A percentile compares a stretch with the other conserved stretches of the same genome.
Conservation (phyloP, 805 yeast species). For the Candida sanyiensis region DNA sequence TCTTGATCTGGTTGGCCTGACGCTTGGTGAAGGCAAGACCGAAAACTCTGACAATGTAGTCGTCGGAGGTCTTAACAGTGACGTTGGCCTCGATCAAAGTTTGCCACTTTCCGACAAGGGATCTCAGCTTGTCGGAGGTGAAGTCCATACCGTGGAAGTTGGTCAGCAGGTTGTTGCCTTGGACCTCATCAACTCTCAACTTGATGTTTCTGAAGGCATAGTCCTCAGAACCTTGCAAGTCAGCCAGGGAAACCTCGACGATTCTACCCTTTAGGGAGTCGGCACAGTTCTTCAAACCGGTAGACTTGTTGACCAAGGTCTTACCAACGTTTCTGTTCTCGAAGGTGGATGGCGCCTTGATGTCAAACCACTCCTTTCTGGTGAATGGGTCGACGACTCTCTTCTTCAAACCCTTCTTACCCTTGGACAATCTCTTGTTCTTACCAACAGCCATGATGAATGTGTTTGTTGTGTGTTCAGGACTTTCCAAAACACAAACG, state of each 20-base stretch:
- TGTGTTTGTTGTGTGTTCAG: too few relatives aligned
- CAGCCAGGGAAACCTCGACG: conserved; percentile 92
- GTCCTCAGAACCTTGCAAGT: conserved; percentile 98
- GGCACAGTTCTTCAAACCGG: conserved; percentile 97
- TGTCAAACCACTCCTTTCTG: conserved; percentile 98
- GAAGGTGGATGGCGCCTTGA: conserved; percentile 97
- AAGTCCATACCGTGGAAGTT: conserved; percentile 99
- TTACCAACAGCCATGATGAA: conserved; percentile 77
- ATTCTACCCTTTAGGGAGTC: conserved; percentile 98
- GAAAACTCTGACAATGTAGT: conserved; percentile 92
- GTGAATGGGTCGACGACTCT: conserved; percentile 98
- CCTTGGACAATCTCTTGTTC: conserved; percentile 78
- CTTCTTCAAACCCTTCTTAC: conserved; percentile 97
- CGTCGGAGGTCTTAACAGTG: conserved; percentile 96
- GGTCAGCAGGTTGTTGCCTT: conserved; percentile 97
- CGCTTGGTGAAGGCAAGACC: conserved; percentile 99
- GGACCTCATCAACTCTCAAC: conserved; percentile 98
- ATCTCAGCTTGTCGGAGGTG: conserved; percentile 96
- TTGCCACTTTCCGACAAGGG: conserved; percentile 99
- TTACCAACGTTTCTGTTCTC: conserved; percentile 98
- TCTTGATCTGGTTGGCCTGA: conserved; percentile 94
- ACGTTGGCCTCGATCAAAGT: conserved; percentile 96
- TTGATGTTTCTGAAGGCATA: conserved; percentile 96
- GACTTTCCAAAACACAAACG: too few relatives aligned
- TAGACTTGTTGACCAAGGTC: conserved; percentile 96